Percentiles rank a stretch among this genome's conserved stretches.
Conservation (phyloP, 1,284 basidiomycete genomes). For the Pholiota adiposa region DNA sequence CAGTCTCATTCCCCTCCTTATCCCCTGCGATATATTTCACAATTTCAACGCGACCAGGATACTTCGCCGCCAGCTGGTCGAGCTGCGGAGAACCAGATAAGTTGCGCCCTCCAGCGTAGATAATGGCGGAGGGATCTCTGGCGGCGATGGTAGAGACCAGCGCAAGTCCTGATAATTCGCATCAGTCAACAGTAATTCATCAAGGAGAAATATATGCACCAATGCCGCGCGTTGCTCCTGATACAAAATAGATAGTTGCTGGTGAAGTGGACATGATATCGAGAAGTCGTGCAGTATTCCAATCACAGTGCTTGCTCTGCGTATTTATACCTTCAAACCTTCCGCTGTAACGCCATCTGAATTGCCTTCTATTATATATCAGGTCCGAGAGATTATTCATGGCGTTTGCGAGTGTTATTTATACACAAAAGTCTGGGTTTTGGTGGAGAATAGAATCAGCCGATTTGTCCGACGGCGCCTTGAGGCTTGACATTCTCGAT, state of each 20-base stretch:
- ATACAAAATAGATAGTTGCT: background rate
- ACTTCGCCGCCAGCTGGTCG: background rate
- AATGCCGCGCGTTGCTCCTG: background rate
- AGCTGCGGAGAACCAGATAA: background rate
- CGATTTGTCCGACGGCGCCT: too few species aligned
- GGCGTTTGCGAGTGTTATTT: too few species aligned
- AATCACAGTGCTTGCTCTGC: too few species aligned
- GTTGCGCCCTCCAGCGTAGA: constrained; percentile 8
- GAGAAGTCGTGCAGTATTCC: too few species aligned
- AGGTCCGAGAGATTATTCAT: too few species aligned
- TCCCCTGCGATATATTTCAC: background rate
- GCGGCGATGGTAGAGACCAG: background rate
- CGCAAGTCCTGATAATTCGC: background rate
- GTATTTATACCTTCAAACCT: too few species aligned
- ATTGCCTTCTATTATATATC: too few species aligned
- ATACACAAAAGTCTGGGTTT: too few species aligned
- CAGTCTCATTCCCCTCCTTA: background rate
- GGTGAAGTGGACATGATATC: constrained; percentile 26
- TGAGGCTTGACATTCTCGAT: too few species aligned
- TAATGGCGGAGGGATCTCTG: background rate
- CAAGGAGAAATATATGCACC: background rate
- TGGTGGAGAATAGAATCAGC: too few species aligned
- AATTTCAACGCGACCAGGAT: background rate
- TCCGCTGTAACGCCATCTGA: too few species aligned
- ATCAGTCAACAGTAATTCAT: too few species aligned